phyloP scores from a whole-genome alignment of 176 grass and related monocot genomes.

The Oryza meridionalis region DNA sequence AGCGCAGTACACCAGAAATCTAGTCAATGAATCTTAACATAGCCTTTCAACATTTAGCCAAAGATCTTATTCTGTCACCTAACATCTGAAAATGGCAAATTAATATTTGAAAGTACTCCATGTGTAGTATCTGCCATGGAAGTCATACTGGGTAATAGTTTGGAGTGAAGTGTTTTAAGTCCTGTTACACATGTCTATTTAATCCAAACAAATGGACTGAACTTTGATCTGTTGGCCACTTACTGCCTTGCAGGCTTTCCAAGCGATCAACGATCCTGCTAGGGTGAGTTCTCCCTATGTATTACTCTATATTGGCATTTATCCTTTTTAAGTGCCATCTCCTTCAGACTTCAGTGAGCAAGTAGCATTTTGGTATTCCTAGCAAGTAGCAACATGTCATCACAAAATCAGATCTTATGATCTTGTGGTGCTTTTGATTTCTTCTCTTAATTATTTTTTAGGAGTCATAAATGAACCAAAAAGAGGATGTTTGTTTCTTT shows the following conservation, averaged over 20 bases:
- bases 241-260: not conserved
- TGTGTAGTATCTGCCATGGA: not conserved
- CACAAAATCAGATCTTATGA: not conserved
- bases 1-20: not conserved
- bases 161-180: not conserved
- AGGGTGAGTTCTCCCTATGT: not conserved
- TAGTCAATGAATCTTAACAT: not conserved
- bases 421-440: conserved; percentile 9
- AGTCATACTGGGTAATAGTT: not conserved
- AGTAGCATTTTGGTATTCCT: not conserved
- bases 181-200: not conserved
- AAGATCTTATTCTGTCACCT: not conserved
- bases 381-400: not conserved
- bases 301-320: not conserved
- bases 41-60: no score
- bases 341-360: not conserved
- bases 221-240: conserved; percentile 1
- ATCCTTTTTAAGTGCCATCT: not conserved
- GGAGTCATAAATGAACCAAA: not conserved
- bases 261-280: not conserved
- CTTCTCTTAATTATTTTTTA: not conserved
- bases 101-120: not conserved
- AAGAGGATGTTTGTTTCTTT: not conserved
- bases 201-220: not conserved
- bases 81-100: not conserved